Conservation (phyloP, 208 protist species). For the Lotmaria passim region DNA sequence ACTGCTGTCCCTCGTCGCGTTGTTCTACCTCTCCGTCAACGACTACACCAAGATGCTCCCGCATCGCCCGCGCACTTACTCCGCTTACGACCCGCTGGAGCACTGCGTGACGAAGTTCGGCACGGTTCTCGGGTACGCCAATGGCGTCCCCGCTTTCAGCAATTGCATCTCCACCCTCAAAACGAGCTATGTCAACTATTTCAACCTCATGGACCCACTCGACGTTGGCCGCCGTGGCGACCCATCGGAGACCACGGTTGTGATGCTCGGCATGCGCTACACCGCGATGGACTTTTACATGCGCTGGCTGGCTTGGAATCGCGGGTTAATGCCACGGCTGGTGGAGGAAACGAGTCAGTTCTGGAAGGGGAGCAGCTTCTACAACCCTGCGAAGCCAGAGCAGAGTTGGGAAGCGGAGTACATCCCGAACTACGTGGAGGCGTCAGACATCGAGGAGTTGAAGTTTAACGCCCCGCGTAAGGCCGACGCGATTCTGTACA, state of each 20-base stretch:
- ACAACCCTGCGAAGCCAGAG: conserved; percentile 40
- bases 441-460: conserved; percentile 37
- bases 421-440: conserved; percentile 50
- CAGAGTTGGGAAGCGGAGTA: conserved; percentile 46
- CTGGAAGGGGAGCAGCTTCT: conserved; percentile 46
- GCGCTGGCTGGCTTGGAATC: conserved; percentile 53
- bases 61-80: neutral
- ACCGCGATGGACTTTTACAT: conserved; percentile 49
- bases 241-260: conserved; percentile 28
- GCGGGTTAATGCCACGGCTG: conserved; percentile 36
- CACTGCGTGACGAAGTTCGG: conserved; percentile 58
- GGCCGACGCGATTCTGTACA: conserved; percentile 56
- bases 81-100: conserved; percentile 39
- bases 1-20: conserved; percentile 19
- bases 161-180: conserved; percentile 57
- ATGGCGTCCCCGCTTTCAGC: conserved; percentile 63
- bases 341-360: conserved; percentile 33
- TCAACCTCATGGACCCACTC: conserved; percentile 42
- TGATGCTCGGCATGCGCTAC: conserved; percentile 55
- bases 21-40: conserved; percentile 31
- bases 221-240: conserved; percentile 46
- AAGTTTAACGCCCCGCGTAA: conserved; percentile 50
- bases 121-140: conserved; percentile 54
- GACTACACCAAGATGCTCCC: conserved; percentile 17
- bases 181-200: conserved; percentile 36